Percentiles rank a stretch among this genome's conserved stretches.
Conservation (phyloP, 495 filamentous ascomycete genomes). For the Chaetomium fimeti region DNA sequence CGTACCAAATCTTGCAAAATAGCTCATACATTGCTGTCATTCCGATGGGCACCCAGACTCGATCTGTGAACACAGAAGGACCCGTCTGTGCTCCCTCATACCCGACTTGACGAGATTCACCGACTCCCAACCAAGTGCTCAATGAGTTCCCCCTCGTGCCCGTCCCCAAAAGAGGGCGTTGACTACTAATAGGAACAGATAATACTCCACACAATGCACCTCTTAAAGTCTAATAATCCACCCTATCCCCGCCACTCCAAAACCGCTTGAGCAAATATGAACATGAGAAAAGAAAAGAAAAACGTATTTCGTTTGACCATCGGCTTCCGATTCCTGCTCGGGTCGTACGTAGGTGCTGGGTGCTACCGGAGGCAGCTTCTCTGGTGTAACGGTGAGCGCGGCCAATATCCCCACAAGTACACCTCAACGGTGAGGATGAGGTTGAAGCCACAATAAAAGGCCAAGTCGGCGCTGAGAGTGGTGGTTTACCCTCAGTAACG, state of each 20-base stretch:
- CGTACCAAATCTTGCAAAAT: too few species aligned
- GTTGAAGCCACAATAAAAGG: not conserved
- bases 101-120: too few species aligned
- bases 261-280: not conserved
- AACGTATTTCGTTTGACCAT: not conserved
- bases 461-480: not conserved
- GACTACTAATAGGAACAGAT: not conserved
- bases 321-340: not conserved
- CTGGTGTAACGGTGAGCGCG: not conserved
- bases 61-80: too few species aligned
- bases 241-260: not conserved
- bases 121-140: not conserved
- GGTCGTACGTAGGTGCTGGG: not conserved
- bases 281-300: constrained; percentile 2
- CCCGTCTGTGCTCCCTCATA: too few species aligned
- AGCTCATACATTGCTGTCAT: too few species aligned
- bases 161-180: not conserved
- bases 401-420: not conserved
- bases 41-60: too few species aligned
- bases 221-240: not conserved
- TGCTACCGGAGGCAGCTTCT: not conserved
- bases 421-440: not conserved
- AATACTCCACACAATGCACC: constrained; percentile 20
- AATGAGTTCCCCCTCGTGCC: not conserved
- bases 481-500: not conserved